These are phyloP conservation scores for Solanum chaucha DNA, from an alignment of 257 asterid genomes.

Conservation along the genomic window DNA sequence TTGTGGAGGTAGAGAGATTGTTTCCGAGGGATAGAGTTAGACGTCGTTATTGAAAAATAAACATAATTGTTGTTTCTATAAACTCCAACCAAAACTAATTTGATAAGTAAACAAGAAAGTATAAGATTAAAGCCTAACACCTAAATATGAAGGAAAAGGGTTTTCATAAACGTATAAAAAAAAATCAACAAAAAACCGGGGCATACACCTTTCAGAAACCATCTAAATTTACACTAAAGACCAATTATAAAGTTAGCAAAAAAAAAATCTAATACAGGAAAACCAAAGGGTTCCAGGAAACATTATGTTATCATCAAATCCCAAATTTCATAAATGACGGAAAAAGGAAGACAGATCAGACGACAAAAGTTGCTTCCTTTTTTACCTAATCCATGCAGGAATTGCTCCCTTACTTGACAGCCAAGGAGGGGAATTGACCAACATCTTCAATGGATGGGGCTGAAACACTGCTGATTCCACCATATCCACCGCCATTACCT, in stretches of 20 bases:
- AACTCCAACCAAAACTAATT: neutral
- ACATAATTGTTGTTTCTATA: neutral
- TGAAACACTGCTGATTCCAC: neutral
- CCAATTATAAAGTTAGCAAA: neutral
- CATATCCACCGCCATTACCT: neutral
- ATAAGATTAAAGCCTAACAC: neutral
- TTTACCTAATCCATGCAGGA: neutral
- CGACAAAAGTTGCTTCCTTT: neutral
- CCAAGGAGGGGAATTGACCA: conserved; percentile 7
- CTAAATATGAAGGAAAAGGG: neutral
- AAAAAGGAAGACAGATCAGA: neutral
- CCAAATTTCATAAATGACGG: neutral
- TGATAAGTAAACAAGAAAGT: neutral
- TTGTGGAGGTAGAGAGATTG: neutral
- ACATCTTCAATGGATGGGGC: conserved; percentile 7
- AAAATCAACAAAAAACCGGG: neutral
- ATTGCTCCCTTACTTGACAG: neutral
- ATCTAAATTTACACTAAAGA: neutral
- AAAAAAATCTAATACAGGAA: neutral
- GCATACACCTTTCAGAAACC: neutral
- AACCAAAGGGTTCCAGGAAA: neutral
- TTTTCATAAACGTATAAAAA: neutral
- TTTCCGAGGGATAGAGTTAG: neutral
- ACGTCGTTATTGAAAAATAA: neutral
- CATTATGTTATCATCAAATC: neutral